phyloP scores from a whole-genome alignment of 2,329 filamentous ascomycete species.

The Chalaropsis thielavioides region DNA sequence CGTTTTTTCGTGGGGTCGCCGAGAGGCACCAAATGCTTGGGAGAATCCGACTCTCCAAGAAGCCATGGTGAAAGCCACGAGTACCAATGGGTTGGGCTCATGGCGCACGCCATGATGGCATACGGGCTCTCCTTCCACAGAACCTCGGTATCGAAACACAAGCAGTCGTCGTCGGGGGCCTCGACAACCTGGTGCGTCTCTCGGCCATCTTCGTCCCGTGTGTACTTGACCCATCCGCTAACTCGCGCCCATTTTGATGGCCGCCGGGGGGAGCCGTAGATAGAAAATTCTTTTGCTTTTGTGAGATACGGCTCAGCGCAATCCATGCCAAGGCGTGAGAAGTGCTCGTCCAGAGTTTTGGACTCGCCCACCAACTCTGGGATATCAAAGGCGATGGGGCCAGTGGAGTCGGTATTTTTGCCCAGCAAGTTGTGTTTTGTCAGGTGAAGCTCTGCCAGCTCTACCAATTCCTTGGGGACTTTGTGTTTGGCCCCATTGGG shows the following conservation, averaged over 20 bases:
- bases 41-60: constrained; percentile 61
- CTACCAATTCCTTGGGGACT: constrained; percentile 52
- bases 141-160: constrained; percentile 93
- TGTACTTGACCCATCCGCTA: constrained; percentile 94
- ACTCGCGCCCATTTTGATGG: constrained; percentile 58
- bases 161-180: constrained; percentile 62
- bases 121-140: constrained; percentile 89
- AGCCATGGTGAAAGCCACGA: constrained; percentile 95
- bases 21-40: constrained; percentile 72
- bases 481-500: constrained; percentile 37
- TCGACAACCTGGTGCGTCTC: constrained; percentile 45
- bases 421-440: constrained; percentile 72
- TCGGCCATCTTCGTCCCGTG: constrained; percentile 47
- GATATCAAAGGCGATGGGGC: constrained; percentile 73
- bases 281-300: constrained; percentile 60
- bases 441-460: constrained; percentile 70
- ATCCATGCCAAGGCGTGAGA: constrained; percentile 73
- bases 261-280: constrained; percentile 41
- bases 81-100: constrained; percentile 84
- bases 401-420: constrained; percentile 66
- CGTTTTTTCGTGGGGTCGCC: constrained; percentile 60
- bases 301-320: constrained; percentile 71
- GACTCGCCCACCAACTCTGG: constrained; percentile 55
- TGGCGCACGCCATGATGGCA: constrained; percentile 93
- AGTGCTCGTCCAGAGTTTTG: constrained; percentile 78